Base-by-base conservation (phyloP, 192 early-diverging fungal species). In the Rhizoclosmatium globosum region DNA sequence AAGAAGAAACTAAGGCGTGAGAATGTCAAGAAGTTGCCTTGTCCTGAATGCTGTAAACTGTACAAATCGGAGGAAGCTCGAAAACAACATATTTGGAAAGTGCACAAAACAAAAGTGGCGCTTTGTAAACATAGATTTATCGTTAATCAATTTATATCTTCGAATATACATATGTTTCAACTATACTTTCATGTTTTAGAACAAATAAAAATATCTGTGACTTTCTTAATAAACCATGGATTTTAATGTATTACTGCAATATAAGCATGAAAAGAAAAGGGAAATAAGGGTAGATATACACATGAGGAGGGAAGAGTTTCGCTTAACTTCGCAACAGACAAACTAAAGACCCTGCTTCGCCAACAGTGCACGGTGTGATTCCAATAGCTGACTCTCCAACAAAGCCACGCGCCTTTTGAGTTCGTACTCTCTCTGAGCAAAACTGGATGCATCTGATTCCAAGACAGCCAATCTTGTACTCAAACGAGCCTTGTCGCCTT, bases 401-500 rank as follows among this genome's bases (percentile, higher is more conserved):
- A 21, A 39, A 7, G 13, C 50, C 50, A 82, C 78, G 9, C 84
- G 61, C 17, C 64, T 45, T 19, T 60, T 74, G 0, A 84, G 76
- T 23, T 85, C 82, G 48, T 42, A 48, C 65, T 85, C 84, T 7
- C 79, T 53, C 31, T 48, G 60, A n/a, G 68, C 71, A 45, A 74
- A 85, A 17, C 48, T 59, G 19, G 68, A 69, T 3, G 75, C 62
- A 53, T 85, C 84, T 31, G 73, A 82, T 62, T 85, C 82, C 4
- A 85, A 53, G 7, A 85, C 82, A 38, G 82, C 82, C 13, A 85
- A 46, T n/a, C 78, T 46, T 17, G 77, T 21, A 7, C 19, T 19
- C 64, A 85, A 53, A n/a, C n/a, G 4, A 11, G 67, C 79, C 77
- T 97, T 98, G 73, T 95, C 89, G 17, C 82, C 78, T 81, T 97